Evolutionary conservation across 805 yeast genomes (phyloP).

Genomic region (Wickerhamiella sergipiensis): DNA sequence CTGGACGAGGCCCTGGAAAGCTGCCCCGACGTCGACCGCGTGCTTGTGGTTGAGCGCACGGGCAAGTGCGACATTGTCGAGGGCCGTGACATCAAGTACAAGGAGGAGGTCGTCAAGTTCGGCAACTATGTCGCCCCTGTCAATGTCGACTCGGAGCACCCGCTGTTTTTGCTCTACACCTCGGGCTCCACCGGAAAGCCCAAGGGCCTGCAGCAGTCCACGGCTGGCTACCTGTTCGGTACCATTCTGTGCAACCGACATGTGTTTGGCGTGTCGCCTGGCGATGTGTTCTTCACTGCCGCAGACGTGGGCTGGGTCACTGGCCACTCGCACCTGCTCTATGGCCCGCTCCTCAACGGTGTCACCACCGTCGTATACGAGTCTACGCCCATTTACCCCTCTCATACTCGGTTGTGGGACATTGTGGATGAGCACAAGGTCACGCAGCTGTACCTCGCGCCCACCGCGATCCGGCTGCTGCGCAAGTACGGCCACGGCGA

Average conservation of each 20-base stretch:
- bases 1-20: slow-evolving; percentile 64
- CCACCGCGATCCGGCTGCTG: slow-evolving; percentile 83
- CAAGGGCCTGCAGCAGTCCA: slow-evolving; percentile 71
- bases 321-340: slow-evolving; percentile 72
- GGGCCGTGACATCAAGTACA: slow-evolving; percentile 67
- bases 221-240: slow-evolving; percentile 67
- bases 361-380: slow-evolving; percentile 70
- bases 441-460: slow-evolving; percentile 89
- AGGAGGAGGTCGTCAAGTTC: slow-evolving; percentile 51
- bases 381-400: slow-evolving; percentile 81
- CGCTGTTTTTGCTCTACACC: slow-evolving; percentile 66
- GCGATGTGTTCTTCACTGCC: slow-evolving; percentile 69
- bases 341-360: slow-evolving; percentile 68
- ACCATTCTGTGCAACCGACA: slow-evolving; percentile 64
- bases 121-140: slow-evolving; percentile 60
- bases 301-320: slow-evolving; percentile 91
- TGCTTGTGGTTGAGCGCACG: slow-evolving; percentile 62
- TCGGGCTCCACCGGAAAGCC: slow-evolving; percentile 86
- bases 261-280: slow-evolving; percentile 60
- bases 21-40: slow-evolving; percentile 55
- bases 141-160: slow-evolving; percentile 68
- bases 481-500: slow-evolving; percentile 70
- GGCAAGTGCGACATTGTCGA: slow-evolving; percentile 41
- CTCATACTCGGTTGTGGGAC: slow-evolving; percentile 71
- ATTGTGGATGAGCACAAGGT: slow-evolving; percentile 75